Evolutionary conservation across 2,329 filamentous ascomycete genomes (phyloP).

Genomic region (Trichophyton benhamiae): DNA sequence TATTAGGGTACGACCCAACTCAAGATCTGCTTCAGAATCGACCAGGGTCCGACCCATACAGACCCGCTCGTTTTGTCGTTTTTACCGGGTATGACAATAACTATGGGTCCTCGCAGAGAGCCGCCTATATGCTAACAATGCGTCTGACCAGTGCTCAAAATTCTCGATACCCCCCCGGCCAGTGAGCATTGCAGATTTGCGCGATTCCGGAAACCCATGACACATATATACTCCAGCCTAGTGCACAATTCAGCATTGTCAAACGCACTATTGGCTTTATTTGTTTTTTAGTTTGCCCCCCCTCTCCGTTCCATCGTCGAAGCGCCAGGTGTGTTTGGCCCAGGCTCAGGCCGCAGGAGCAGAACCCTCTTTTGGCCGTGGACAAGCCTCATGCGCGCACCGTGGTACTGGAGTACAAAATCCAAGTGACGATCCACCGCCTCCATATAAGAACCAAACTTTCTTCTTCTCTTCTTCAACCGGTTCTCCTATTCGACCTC

Average conservation of each 20-base stretch:
- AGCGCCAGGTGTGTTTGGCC: background rate
- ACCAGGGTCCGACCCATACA: background rate
- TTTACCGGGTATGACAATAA: background rate
- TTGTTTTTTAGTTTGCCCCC: slow-evolving; percentile 1
- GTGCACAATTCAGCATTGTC: slow-evolving; percentile 5
- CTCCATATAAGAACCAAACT: slow-evolving; percentile 1
- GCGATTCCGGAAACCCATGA: slow-evolving; percentile 5
- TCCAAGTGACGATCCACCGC: background rate
- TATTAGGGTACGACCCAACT: background rate
- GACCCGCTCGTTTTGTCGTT: slow-evolving; percentile 1
- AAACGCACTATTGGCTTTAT: slow-evolving; percentile 4
- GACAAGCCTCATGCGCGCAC: background rate
- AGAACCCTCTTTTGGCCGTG: background rate
- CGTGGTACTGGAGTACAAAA: background rate
- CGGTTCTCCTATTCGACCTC: background rate
- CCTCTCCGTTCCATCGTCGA: background rate
- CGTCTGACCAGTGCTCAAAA: background rate
- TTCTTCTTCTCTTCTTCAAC: background rate
- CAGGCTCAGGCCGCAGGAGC: background rate
- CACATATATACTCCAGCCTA: slow-evolving; percentile 4
- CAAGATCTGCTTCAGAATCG: slow-evolving; percentile 5
- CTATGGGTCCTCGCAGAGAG: background rate
- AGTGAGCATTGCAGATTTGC: slow-evolving; percentile 4
- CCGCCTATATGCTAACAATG: slow-evolving; percentile 2
- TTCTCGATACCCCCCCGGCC: background rate